Evolutionary conservation across 2,329 filamentous ascomycete species (phyloP), one percentile per base, ranked within the genome.

Genomic region (Phialophora chinensis): DNA sequence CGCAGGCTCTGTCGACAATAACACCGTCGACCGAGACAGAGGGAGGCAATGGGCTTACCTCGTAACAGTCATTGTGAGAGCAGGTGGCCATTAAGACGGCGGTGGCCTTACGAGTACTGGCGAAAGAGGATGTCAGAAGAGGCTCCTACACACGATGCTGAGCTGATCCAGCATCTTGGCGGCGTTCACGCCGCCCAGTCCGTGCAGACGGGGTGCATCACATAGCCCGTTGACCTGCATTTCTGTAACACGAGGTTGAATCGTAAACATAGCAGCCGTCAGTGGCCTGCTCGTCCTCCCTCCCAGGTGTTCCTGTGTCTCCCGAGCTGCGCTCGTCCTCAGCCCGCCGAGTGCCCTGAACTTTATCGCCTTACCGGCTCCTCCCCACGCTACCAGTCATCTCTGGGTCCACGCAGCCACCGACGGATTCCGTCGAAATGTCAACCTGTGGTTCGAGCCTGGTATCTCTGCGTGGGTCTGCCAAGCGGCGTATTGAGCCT

Each of bases 401-500:
- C 25, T 52, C 25, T 14, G 49, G 44, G 20, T 23, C 49, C 49
- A 27, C 49, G 49, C 49, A 52, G 25, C 49, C 49, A 25, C 49
- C 31, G 2, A 50, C 20, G n/a, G 47, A 14, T 4, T 23, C 47
- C 20, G 14, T 27, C 42, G 42, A 60, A 50, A 52, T 12, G 17
- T 8, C 38, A 44, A 6, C 17, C 55, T 47, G 29, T 60, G 42
- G 27, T 59, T 49, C 25, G 56, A 27, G 56, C 29, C 25, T 49
- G 38, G 29, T 29, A n/a, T 33, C 10, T 49, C 23, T 29, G 20
- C 17, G 25, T 52, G 27, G 8, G 31, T 44, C 8, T 50, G 57
- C 57, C 57, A 60, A 60, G 57, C 5, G n/a, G 2, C 17, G 57
- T 27, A 44, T 47, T 35, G 27, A 50, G 57, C 38, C 57, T 23